These are phyloP conservation scores for Naematelia aurantialba DNA, from an alignment of 768 basidiomycete species.

Conservation along the genomic window DNA sequence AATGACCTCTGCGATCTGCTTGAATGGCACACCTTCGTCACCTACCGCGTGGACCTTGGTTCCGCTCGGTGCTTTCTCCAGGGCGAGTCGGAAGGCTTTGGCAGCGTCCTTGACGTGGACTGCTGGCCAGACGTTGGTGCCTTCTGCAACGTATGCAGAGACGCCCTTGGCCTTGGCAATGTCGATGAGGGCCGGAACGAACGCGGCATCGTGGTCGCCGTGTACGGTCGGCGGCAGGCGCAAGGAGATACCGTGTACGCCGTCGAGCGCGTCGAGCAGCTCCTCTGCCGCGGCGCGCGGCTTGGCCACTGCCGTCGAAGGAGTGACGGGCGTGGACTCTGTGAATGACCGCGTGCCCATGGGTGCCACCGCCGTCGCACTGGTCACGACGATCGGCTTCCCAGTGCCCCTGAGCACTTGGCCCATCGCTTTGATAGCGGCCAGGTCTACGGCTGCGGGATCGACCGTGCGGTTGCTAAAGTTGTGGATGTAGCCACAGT, in stretches of 20 bases:
- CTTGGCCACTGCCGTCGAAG: neutral
- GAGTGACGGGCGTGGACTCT: slow-evolving; percentile 6
- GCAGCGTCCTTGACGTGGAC: slow-evolving; percentile 38
- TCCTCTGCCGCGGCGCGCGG: slow-evolving; percentile 10
- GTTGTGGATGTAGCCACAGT: slow-evolving; percentile 22
- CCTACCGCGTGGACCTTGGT: slow-evolving; percentile 18
- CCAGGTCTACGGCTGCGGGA: slow-evolving; percentile 13
- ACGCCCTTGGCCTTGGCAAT: slow-evolving; percentile 13
- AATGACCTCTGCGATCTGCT: slow-evolving; percentile 16
- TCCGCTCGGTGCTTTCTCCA: slow-evolving; percentile 23
- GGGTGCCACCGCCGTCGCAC: slow-evolving; percentile 11
- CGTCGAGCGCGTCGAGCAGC: slow-evolving; percentile 11
- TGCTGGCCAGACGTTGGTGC: slow-evolving; percentile 21
- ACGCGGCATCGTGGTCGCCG: slow-evolving; percentile 14
- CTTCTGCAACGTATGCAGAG: slow-evolving; percentile 18
- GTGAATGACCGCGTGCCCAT: neutral
- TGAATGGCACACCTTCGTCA: slow-evolving; percentile 10
- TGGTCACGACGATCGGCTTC: slow-evolving; percentile 29
- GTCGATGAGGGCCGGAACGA: slow-evolving; percentile 17
- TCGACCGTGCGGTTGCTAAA: slow-evolving; percentile 11
- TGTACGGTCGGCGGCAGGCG: slow-evolving; percentile 26
- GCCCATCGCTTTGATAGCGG: slow-evolving; percentile 10
- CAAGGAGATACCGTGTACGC: slow-evolving; percentile 16
- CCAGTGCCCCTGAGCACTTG: slow-evolving; percentile 17
- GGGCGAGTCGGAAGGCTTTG: slow-evolving; percentile 22